Evolutionary conservation across 495 filamentous ascomycete species (phyloP).

Genomic region (Neurospora sp.): DNA sequence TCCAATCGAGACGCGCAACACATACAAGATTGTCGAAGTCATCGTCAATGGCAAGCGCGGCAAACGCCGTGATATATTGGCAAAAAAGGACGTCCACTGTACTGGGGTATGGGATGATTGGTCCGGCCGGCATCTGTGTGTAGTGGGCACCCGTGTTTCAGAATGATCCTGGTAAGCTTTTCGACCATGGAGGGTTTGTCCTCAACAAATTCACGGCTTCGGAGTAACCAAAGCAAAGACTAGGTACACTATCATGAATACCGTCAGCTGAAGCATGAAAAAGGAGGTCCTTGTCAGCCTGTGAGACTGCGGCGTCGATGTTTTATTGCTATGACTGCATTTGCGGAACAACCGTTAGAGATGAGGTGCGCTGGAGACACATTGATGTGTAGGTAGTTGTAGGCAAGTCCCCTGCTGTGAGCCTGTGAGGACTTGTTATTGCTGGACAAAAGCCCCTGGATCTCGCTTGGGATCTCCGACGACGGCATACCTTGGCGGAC

Average conservation of each 20-base stretch:
- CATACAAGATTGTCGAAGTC: neutral
- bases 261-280: neutral
- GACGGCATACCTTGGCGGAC: neutral
- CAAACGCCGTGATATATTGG: neutral
- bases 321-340: neutral
- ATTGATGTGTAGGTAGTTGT: neutral
- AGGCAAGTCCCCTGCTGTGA: neutral
- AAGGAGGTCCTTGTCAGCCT: neutral
- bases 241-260: neutral
- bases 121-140: neutral
- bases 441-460: conserved; percentile 1
- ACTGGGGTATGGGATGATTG: neutral
- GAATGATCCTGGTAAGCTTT: neutral
- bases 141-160: neutral
- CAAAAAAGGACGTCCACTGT: neutral
- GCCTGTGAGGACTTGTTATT: neutral
- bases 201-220: neutral
- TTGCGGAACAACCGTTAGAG: neutral
- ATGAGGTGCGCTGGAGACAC: neutral
- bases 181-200: neutral
- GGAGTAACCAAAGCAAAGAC: neutral
- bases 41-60: neutral
- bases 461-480: conserved; percentile 7
- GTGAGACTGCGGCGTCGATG: neutral
- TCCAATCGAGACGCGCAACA: neutral